Evolutionary conservation across 257 asterid species (phyloP), one percentile per base, ranked within the genome.

Genomic region (Jacaranda copaia): DNA sequence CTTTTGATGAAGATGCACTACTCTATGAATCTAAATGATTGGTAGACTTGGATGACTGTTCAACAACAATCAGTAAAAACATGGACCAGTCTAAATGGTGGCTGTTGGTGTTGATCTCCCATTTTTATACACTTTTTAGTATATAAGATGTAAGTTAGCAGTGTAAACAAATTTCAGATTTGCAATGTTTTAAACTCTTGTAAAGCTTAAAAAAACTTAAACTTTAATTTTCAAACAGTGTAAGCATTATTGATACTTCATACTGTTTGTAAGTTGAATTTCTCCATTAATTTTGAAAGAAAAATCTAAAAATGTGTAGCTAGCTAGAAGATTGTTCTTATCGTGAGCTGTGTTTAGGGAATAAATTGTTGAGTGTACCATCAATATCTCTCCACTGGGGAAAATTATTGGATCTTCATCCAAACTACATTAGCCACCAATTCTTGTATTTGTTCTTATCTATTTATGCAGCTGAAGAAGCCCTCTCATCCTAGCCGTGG

Each of bases 401-500:
- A 32, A 7, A 10, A 15, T 35, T 20, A 16, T 68, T 49, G 11
- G 52, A 74, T 49, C 18, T 60, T 46, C 42, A 57, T 74, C 14
- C 42, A 10, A 6, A 8, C 25, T 57, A 14, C 36, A 74, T 59
- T 65, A 19, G n/a, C 43, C 18, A 51, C 39, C 76, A 25, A 5
- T 42, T 38, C 49, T 62, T 8, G 32, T 74, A 53, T 55, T 60
- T 35, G 64, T 70, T 60, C 42, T 63, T 60, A 49, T 46, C 46
- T 68, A 35, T 18, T 38, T 49, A 11, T 74, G 61, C 91, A 93
- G 98, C 83, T 93, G 85, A 93, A 83, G 93, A 91, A 85, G 63
- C 98, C 97, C 77, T 85, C 89, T 39, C 94, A 93, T 84, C 93
- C 96, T 73, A 88, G 84, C 81, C 88, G 85, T 75, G 89, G 91